Base-by-base conservation (phyloP, 768 basidiomycete genomes). In the Russula lepida region DNA sequence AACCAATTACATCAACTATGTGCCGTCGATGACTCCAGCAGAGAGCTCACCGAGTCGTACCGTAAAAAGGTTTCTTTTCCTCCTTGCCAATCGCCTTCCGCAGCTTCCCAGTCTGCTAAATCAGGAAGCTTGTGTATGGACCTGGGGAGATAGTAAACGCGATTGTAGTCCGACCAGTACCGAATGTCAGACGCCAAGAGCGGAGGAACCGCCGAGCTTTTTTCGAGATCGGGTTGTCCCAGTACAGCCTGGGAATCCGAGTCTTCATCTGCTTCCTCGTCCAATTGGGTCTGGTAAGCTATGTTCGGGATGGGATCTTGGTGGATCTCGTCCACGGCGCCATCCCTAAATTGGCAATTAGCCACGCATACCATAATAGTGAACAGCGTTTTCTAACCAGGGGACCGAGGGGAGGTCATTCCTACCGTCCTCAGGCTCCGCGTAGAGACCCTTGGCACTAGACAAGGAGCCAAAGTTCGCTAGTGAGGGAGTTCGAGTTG, bases 101-200 rank as follows among this genome's bases (percentile, higher is more conserved):
- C 66, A 35, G 73, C 70, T 63, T 84, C 84, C 79, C 82, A 81
- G 27, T 81, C 81, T 7, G 79, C 70, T 39, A 73, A 69, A 64
- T 88, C 84, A 8, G 86, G 84, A 25, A 91, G 64, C 54, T 76
- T 76, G 67, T 89, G 86, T 12, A 88, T 69, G 17, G 84, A 82
- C 66, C 82, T 80, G 11, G 86, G 86, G 62, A 81, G 75, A 68
- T 84, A 86, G 69, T 79, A 82, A 25, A 85, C 77, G 48, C 82
- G 80, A 66, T 74, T 83, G 68, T 81, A 86, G 71, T 88, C 85
- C 15, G 86, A 85, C 85, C 85, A 88, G 69, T 78, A 86, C 54
- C 79, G 77, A 58, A 85, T 69, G 32, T 76, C 68, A 9, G 73
- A 64, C 21, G 55, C 33, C 15, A 59, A 30, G 27, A 66, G 64